Base-by-base conservation (phyloP, 768 basidiomycete genomes). In the Boletus rubroflammeus region DNA sequence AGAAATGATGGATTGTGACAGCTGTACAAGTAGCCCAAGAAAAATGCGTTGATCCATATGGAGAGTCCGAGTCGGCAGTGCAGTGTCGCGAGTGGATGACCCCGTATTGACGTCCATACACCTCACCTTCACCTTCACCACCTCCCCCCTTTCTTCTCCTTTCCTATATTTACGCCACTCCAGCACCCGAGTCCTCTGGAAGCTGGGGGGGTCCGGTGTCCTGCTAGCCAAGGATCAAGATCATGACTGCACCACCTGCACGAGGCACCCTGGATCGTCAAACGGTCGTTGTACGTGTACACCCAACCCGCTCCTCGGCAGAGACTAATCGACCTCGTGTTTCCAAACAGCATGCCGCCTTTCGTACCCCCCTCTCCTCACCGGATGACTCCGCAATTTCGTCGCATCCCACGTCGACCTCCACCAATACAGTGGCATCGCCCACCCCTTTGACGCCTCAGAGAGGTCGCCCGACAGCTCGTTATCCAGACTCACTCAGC, bases 401-500 rank as follows among this genome's bases (percentile, higher is more conserved):
- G 36, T 58, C 58, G 14, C 42, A 25, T 56, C 56, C 39, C 41
- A 56, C 57, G 38, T 39, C 61, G 3, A 41, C 53, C 3, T 53
- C 62, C 0, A 44, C 55, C 14, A 41, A 40, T 23, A 31, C 55
- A 6, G 55, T 50, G 1, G 7, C 26, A 19, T 47, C 60, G 7
- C 43, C 74, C 3, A 67, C 71, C 23, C 78, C 76, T 6, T 62
- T 63, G 5, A 81, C 81, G 0, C 78, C 78, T 3, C 74, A 70
- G 4, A 62, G 71, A 39, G 73, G 72, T 40, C 76, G 81, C 40
- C 59, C 69, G 0, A 66, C 72, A 32, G 62, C 72, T 26, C 80
- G 79, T 17, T 88, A 88, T 63, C 82, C 83, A 2, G 77, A 80
- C 10, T 66, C 72, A 40, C 80, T 88, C 7, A 79, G 82, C 5